Conservation (phyloP, 2,329 filamentous ascomycete genomes). For the Fusarium lateritium region DNA sequence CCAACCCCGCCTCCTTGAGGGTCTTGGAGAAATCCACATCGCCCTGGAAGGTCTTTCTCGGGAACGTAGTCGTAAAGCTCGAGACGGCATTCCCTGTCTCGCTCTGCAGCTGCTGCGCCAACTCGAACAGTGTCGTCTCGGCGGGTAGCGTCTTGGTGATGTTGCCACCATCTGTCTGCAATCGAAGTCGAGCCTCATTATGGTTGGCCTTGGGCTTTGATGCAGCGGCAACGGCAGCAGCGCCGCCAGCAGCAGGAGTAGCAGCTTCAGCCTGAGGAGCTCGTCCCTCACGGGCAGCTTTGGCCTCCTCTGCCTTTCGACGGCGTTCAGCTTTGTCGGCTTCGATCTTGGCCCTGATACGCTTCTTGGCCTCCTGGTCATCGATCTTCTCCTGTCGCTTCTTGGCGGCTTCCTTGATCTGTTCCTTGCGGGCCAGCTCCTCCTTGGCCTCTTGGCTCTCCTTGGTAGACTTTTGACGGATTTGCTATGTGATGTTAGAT, state of each 20-base stretch:
- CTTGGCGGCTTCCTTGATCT: slow-evolving; percentile 88
- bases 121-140: slow-evolving; percentile 93
- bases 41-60: slow-evolving; percentile 82
- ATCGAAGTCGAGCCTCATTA: slow-evolving; percentile 83
- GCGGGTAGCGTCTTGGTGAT: slow-evolving; percentile 90
- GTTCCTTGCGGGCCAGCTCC: slow-evolving; percentile 87
- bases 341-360: slow-evolving; percentile 93
- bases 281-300: slow-evolving; percentile 87
- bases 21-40: slow-evolving; percentile 87
- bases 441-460: slow-evolving; percentile 93
- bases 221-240: slow-evolving; percentile 63
- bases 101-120: slow-evolving; percentile 80
- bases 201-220: slow-evolving; percentile 78
- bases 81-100: slow-evolving; percentile 80
- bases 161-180: slow-evolving; percentile 82
- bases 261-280: slow-evolving; percentile 62
- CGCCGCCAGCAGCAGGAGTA: slow-evolving; percentile 61
- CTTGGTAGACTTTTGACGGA: slow-evolving; percentile 88
- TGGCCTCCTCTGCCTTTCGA: slow-evolving; percentile 86
- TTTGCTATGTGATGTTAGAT: slow-evolving; percentile 63
- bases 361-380: slow-evolving; percentile 87
- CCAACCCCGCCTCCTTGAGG: slow-evolving; percentile 90
- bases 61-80: slow-evolving; percentile 89
- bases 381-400: slow-evolving; percentile 91
- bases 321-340: slow-evolving; percentile 93